Evolutionary conservation across 2,329 filamentous ascomycete genomes (phyloP), one percentile per base, ranked within the genome.

Genomic region (Claviceps monticola): DNA sequence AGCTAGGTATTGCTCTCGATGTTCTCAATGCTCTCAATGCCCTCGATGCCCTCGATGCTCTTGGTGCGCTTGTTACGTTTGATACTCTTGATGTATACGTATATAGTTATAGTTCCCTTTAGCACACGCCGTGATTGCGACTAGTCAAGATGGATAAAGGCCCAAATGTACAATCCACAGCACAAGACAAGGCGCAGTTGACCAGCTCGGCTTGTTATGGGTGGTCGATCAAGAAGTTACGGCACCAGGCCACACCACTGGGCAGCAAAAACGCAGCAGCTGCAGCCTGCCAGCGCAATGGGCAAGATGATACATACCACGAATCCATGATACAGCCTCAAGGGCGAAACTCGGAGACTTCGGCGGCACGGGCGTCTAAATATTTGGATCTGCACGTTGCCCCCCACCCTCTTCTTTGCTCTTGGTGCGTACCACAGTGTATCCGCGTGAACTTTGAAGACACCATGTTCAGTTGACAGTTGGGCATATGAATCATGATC

Each of bases 281-380:
- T 29, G 23, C 5, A 43, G 16, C 37, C 13, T 14, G 38, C 11
- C 42, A 21, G 11, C 42, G 19, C 23, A 5, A 23, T 14, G 13
- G 26, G 11, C 6, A 21, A 23, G 41, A 19, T 6, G 41, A 21
- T 21, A 19, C 2, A 9, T 13, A 13, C 21, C 21, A 16, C 8
- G 5, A 23, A 39, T n/a, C 44, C 37, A 48, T 13, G 50, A 48
- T 38, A n/a, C 36, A 34, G 38, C 50, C 11, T 38, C 50, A 9
- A 48, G 34, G 38, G 26, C 26, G 19, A 38, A 36, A 38, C 38
- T 47, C 42, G 45, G 42, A 39, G 42, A 19, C 34, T 50, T 46
- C n/a, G 39, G 50, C 50, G 45, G 38, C 50, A 44, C 46, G 21
- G 47, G 47, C 47, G 21, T 49, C 19, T 49, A 34, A 21, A 37